Conservation (phyloP, 805 yeast species). For the Starmera amethionina region DNA sequence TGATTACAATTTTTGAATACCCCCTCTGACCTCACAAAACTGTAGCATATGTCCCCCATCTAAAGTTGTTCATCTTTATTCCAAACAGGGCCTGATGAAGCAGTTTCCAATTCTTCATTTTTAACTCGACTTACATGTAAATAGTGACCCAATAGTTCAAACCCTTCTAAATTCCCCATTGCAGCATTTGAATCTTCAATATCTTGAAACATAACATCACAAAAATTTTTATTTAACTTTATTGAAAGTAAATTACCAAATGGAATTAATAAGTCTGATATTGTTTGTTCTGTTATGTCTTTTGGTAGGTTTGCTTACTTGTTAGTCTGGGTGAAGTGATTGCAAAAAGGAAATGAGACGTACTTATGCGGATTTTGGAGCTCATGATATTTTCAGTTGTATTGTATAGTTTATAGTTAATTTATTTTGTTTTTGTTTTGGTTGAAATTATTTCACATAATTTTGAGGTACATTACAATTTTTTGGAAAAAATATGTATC, state of each 20-base stretch:
- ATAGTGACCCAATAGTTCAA: constrained; percentile 7
- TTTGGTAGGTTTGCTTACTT: constrained; percentile 11
- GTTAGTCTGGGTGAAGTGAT: background rate
- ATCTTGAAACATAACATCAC: constrained; percentile 16
- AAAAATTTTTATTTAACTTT: constrained; percentile 1
- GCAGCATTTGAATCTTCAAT: constrained; percentile 15
- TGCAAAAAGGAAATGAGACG: background rate
- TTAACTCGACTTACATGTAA: constrained; percentile 14
- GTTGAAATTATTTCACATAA: background rate
- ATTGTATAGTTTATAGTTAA: background rate
- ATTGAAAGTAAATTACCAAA: constrained; percentile 15
- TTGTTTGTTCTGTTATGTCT: constrained; percentile 2
- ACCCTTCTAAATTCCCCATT: constrained; percentile 16
- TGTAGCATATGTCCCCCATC: too few relatives aligned
- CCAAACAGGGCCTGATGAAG: background rate
- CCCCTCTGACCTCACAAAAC: too few relatives aligned
- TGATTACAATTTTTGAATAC: too few relatives aligned
- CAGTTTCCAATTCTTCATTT: background rate
- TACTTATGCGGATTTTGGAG: background rate
- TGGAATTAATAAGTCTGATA: constrained; percentile 10
- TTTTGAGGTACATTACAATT: background rate
- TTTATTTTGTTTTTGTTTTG: too few relatives aligned
- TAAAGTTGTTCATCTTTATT: background rate
- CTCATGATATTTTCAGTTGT: background rate
- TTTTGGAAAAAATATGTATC: background rate